Percentiles rank a stretch among this genome's conserved stretches.
Conservation (phyloP, 306 rosid genomes). For the Canavalia gladiata region DNA sequence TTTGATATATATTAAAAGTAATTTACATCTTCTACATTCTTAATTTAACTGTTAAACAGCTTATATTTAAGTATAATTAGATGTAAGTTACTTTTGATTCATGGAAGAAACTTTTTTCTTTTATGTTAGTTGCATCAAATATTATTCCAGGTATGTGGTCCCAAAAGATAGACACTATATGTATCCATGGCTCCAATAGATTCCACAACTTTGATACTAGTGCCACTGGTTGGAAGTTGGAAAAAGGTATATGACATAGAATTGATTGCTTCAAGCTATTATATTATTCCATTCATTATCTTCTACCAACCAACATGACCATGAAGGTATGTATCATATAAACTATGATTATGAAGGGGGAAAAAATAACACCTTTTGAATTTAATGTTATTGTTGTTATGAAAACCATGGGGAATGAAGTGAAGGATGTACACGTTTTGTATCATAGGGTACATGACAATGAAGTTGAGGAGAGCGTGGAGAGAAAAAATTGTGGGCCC, state of each 20-base stretch:
- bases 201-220: constrained; percentile 35
- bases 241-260: constrained; percentile 33
- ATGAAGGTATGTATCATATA: constrained; percentile 12
- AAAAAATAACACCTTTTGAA: background rate
- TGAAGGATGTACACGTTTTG: constrained; percentile 15
- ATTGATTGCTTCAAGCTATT: constrained; percentile 39
- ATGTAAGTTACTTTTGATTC: too few relatives aligned
- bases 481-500: background rate
- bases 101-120: background rate
- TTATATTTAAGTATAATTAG: too few relatives aligned
- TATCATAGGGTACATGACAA: background rate
- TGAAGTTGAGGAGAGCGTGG: background rate
- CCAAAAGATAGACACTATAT: constrained; percentile 31
- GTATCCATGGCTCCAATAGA: constrained; percentile 42
- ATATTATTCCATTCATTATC: constrained; percentile 13
- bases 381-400: background rate
- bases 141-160: constrained; percentile 46
- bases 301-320: background rate
- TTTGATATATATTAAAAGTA: too few relatives aligned
- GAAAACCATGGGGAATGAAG: constrained; percentile 2
- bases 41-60: too few relatives aligned
- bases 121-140: background rate
- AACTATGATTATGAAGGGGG: background rate
- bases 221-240: constrained; percentile 9
- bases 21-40: too few relatives aligned